Evolutionary conservation across 1,284 basidiomycete species (phyloP).

Genomic region (Agaricales sp.): DNA sequence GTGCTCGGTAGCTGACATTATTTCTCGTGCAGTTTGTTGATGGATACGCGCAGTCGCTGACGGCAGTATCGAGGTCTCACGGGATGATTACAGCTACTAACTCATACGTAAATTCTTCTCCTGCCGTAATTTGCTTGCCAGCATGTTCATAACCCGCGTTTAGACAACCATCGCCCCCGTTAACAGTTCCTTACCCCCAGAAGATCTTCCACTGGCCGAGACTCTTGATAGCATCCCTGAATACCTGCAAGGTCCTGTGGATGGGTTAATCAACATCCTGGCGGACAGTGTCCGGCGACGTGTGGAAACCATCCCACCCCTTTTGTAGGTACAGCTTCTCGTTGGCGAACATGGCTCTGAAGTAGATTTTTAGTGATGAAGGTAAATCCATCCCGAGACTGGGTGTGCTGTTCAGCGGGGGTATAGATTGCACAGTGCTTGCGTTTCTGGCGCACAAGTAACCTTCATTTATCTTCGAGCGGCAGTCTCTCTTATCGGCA

Average conservation of each 20-base stretch:
- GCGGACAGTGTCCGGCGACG: constrained; percentile 50
- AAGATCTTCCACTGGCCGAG: constrained; percentile 24
- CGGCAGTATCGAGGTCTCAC: constrained; percentile 16
- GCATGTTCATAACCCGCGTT: not conserved
- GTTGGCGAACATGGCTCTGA: not conserved
- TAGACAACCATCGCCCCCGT: constrained; percentile 34
- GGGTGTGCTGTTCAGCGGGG: constrained; percentile 91
- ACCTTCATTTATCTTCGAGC: constrained; percentile 11
- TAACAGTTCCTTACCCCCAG: constrained; percentile 36
- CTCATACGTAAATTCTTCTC: constrained; percentile 18
- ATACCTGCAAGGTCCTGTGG: constrained; percentile 32
- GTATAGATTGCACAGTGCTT: constrained; percentile 86
- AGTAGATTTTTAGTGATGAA: not conserved
- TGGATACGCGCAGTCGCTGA: constrained; percentile 20
- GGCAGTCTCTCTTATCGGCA: not conserved
- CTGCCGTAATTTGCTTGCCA: constrained; percentile 3
- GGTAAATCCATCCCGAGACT: constrained; percentile 43
- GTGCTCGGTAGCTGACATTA: no score
- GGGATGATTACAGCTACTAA: constrained; percentile 9
- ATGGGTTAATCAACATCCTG: constrained; percentile 41
- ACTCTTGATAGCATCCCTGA: constrained; percentile 35
- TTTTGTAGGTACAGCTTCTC: constrained; percentile 1
- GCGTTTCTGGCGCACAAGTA: constrained; percentile 73
- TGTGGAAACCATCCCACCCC: constrained; percentile 45
- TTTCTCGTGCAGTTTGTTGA: constrained; percentile 20